Evolutionary conservation across 345 rosid species (phyloP), one percentile per base, ranked within the genome.

Genomic region (Eucalyptus guilfoylei): DNA sequence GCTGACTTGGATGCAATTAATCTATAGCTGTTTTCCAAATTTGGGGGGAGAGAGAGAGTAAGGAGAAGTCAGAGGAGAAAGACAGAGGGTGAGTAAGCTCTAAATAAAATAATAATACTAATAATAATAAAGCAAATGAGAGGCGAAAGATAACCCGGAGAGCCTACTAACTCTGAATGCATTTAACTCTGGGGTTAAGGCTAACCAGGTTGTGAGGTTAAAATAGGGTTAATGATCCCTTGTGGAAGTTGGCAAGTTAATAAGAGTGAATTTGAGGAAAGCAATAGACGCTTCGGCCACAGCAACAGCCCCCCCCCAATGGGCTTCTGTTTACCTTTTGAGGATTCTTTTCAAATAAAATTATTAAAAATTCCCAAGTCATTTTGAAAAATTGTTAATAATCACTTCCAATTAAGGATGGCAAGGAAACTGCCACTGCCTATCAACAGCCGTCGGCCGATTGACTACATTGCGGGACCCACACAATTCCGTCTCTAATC

Each of bases 391-490:
- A 4, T 58, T 58, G 6, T 58, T 52, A 52, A 8, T 52, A 52
- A 2, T 62, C 72, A 14, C 72, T 62, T 30, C 69, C 34, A 30
- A 62, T 30, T 62, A 62, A n/a, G 34, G 8, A 62, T 6, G 34
- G 17, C 17, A 62, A 62, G 19, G 32, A 62, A 62, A 62, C 0
- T 11, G 64, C n/a, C 30, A 12, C 14, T 4, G 4, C 30, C 64
- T 26, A 11, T 3, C n/a, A 28, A 26, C 1, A 2, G n/a, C 64
- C 8, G 0, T 4, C 64, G 15, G 7, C 2, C 6, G 2, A 11
- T 58, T 26, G 14, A 24, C 64, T 12, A 30, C 9, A 14, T 30
- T 7, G 34, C 4, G 34, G 69, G 69, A 62, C 69, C 32, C 32
- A 13, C 34, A 30, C 72, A 30, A 62, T 30, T 7, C 34, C 72